Base-by-base conservation (phyloP, 768 basidiomycete genomes). In the Phanerochaete carnosa region DNA sequence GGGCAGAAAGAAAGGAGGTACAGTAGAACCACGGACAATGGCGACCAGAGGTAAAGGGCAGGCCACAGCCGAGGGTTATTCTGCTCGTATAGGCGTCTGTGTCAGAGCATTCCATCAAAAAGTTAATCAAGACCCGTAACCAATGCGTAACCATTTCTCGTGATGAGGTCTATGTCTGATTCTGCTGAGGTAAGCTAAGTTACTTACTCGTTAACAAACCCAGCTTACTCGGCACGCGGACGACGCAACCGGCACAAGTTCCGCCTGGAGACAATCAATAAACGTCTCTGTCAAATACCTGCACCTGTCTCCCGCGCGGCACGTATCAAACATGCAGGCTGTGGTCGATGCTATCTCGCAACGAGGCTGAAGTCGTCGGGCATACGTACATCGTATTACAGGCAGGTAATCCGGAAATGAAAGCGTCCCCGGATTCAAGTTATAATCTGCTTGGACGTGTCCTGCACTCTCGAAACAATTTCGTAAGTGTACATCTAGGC, bases 1-100 rank as follows among this genome's bases (percentile, higher is more conserved):
- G 74, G 74, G 70, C 73, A 65, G 60, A 62, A 49, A 52, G 11
- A 39, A 60, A 62, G 47, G 61, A 65, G 56, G 59, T 57, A 32
- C 54, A 64, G 63, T 45, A 54, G 49, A 65, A 57, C 59, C 62
- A 64, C 57, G 55, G 65, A 66, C 60, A 64, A 64, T 63, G 61
- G 51, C 55, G 59, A 43, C 28, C 45, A 45, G 49, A 47, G 57
- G 49, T 63, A 63, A 59, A 58, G 61, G 62, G 63, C 25, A 15
- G 59, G 52, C 59, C 54, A 55, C 54, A 62, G 60, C 30, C 64
- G 23, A 49, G 46, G 35, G 35, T 37, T 13, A 8, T 28, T 19
- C 39, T 43, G 8, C 39, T 19, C 39, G 47, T 43, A 19, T 43
- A 29, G 50, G 37, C 51, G 37, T 37, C 37, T 46, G 30, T 7